Percentiles rank a stretch among this genome's conserved stretches.
Conservation (phyloP, 257 asterid species). For the Solanum megistacrolobum region DNA sequence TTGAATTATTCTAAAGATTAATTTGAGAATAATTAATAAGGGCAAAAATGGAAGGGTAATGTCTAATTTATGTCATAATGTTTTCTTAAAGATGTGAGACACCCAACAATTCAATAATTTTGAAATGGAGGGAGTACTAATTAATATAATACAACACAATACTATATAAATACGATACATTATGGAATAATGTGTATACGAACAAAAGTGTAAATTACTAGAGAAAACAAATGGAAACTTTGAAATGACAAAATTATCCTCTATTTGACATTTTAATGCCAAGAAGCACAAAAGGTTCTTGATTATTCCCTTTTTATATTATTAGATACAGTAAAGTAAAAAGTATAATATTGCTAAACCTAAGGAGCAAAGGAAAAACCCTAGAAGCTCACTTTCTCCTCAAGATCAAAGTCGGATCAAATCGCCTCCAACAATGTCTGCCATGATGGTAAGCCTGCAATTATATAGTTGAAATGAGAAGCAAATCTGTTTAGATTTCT, state of each 20-base stretch:
- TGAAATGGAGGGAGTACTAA: too few relatives aligned
- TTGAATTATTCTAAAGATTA: too few relatives aligned
- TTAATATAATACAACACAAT: too few relatives aligned
- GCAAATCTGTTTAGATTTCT: neutral
- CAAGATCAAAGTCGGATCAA: neutral
- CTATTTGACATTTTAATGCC: neutral
- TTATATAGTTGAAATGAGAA: neutral
- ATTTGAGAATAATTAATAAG: neutral
- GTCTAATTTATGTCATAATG: neutral
- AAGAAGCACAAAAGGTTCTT: neutral
- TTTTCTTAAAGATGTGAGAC: neutral
- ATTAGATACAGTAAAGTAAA: neutral
- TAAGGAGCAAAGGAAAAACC: neutral
- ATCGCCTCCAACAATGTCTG: neutral
- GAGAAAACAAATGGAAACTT: neutral
- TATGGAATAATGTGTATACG: too few relatives aligned
- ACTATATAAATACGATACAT: too few relatives aligned
- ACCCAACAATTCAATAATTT: neutral
- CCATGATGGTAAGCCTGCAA: neutral
- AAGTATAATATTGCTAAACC: neutral
- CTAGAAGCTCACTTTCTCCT: neutral
- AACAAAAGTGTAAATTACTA: too few relatives aligned
- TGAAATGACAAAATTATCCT: neutral
- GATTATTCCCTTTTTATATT: neutral
- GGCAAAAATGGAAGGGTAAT: accelerated